Evolutionary conservation across 768 basidiomycete species (phyloP).

Genomic region (Grammothele lineata): DNA sequence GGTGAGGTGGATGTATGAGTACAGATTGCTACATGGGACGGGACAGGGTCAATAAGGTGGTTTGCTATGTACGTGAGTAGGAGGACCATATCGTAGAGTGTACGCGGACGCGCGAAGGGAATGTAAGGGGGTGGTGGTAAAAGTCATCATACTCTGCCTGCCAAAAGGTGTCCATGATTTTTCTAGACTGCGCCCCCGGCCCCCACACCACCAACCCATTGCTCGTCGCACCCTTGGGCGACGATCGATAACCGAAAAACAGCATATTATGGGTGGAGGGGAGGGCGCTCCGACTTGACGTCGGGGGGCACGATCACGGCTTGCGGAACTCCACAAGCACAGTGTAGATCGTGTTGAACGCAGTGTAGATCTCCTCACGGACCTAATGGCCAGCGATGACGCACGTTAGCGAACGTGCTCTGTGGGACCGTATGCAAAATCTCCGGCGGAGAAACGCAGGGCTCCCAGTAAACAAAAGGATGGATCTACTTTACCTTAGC

Average conservation of each 20-base stretch:
- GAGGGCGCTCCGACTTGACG: slow-evolving; percentile 6
- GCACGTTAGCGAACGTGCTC: slow-evolving; percentile 15
- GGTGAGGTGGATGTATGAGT: slow-evolving; percentile 8
- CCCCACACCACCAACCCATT: slow-evolving; percentile 9
- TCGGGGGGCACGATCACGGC: slow-evolving; percentile 43
- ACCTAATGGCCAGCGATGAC: slow-evolving; percentile 56
- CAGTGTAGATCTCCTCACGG: slow-evolving; percentile 98
- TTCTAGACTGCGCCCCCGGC: slow-evolving; percentile 5
- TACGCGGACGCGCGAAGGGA: slow-evolving; percentile 7
- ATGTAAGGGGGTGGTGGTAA: slow-evolving; percentile 13
- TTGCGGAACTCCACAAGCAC: slow-evolving; percentile 95
- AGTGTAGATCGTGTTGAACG: slow-evolving; percentile 99
- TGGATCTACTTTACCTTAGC: slow-evolving; percentile 73
- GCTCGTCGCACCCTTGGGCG: slow-evolving; percentile 9
- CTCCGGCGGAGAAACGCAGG: background rate
- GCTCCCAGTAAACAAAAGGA: slow-evolving; percentile 22
- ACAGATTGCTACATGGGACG: slow-evolving; percentile 16
- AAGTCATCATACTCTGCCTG: slow-evolving; percentile 13
- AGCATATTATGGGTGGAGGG: slow-evolving; percentile 3
- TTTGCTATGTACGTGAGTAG: slow-evolving; percentile 14
- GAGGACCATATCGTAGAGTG: slow-evolving; percentile 10
- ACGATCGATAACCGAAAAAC: slow-evolving; percentile 3
- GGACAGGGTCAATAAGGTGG: slow-evolving; percentile 10
- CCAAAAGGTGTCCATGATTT: slow-evolving; percentile 27
- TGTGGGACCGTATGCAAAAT: background rate